Conservation (phyloP, 2,329 filamentous ascomycete genomes). For the Colletotrichum aenigma region DNA sequence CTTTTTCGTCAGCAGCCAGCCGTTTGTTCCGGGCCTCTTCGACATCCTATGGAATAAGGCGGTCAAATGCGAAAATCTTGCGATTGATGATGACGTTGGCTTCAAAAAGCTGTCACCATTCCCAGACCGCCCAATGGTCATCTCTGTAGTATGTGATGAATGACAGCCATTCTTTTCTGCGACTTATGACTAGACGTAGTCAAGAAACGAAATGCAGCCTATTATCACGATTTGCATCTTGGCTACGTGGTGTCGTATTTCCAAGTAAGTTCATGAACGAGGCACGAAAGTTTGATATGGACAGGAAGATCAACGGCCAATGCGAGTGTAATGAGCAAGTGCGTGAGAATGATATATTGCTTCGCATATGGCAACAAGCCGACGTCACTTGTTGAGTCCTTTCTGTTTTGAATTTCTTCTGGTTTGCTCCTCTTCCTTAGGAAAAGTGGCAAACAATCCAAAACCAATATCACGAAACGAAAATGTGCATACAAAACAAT, state of each 20-base stretch:
- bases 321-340: too few relatives aligned
- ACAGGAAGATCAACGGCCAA: not conserved
- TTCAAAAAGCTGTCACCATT: not conserved
- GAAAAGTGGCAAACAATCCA: not conserved
- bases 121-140: not conserved
- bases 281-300: not conserved
- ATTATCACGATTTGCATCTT: too few relatives aligned
- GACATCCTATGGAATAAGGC: not conserved
- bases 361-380: not conserved
- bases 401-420: not conserved
- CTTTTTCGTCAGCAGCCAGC: not conserved
- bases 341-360: not conserved
- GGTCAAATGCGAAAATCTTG: not conserved
- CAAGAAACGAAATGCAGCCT: too few relatives aligned
- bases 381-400: not conserved
- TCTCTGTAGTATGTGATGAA: not conserved
- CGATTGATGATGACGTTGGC: not conserved
- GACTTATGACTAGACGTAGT: not conserved
- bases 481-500: not conserved
- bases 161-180: not conserved
- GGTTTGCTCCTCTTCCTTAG: not conserved
- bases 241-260: not conserved
- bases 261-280: not conserved
- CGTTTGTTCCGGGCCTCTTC: not conserved
- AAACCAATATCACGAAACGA: not conserved